phyloP scores from a whole-genome alignment of 2,329 filamentous ascomycete species.

The Tolypocladium nubicola region DNA sequence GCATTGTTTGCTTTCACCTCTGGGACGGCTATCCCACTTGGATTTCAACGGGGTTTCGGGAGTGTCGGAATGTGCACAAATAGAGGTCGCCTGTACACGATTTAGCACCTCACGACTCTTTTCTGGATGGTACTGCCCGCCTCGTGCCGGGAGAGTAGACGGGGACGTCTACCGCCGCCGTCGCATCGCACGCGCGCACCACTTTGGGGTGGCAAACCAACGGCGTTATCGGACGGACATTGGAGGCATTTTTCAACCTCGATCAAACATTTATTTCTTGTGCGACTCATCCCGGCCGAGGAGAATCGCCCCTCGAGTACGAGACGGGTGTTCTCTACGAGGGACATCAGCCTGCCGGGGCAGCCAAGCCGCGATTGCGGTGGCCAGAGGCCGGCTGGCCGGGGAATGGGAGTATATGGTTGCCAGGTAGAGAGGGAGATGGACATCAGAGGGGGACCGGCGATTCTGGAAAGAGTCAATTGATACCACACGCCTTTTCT shows the following conservation, averaged over 20 bases:
- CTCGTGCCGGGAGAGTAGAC: background rate
- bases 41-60: background rate
- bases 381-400: background rate
- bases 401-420: background rate
- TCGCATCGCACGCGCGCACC: background rate
- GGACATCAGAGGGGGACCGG: background rate
- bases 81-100: constrained; percentile 1
- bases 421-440: background rate
- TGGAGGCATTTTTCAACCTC: background rate
- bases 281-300: background rate
- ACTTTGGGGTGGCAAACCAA: background rate
- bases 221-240: background rate
- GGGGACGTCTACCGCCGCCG: background rate
- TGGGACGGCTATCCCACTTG: background rate
- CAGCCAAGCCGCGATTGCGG: background rate
- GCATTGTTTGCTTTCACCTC: background rate
- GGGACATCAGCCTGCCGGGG: background rate
- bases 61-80: background rate
- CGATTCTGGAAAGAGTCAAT: constrained; percentile 4
- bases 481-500: constrained; percentile 5
- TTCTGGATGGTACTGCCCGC: background rate
- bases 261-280: background rate
- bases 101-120: constrained; percentile 2
- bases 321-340: background rate
- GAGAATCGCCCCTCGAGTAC: background rate